Evolutionary conservation across 1,284 basidiomycete species (phyloP), one percentile per base, ranked within the genome.

Genomic region (Sporisorium scitamineum): DNA sequence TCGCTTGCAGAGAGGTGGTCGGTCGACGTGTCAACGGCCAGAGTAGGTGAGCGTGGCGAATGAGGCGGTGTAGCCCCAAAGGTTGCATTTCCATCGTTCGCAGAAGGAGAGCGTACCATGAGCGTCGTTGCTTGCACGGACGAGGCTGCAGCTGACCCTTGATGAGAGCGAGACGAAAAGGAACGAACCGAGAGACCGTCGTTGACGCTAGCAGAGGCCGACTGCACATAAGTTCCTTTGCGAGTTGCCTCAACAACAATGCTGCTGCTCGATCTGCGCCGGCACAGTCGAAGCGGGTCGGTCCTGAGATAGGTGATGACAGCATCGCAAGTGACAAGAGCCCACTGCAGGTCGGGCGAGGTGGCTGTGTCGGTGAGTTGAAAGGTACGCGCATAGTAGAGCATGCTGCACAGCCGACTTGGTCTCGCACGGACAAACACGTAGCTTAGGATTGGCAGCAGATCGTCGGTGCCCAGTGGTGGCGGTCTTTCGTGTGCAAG

Each of bases 311-410:
- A 76, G 48, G 54, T 50, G 39, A 73, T 39, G 22, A 76, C 74
- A 7, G 74, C 65, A 27, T 76, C 74, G 47, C 48, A 66, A 1
- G 68, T 76, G 22, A 69, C 63, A 14, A 76, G 60, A 1, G 70
- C 69, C 74, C 74, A 76, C 24, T 75, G 59, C 16, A 67, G 51
- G 16, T 62, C 63, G 2, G 61, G 55, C 37, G 63, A 64, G 13
- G 54, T 66, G 34, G 61, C 57, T n/a, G 69, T 61, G 44, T 72
- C 70, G 37, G 63, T 73, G 26, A 76, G 57, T 14, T 64, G 57
- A 20, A 76, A 76, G 3, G 61, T 42, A 14, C 61, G 64, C 24
- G 64, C 65, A n/a, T 72, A 76, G 58, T 76, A 69, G 16, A 76
- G 60, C 55, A 68, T 64, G 50, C 74, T 76, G 39, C 53, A 54